These are phyloP conservation scores for Aspergillus brasiliensis DNA, from an alignment of 2,329 filamentous ascomycete genomes.

Conservation along the genomic window DNA sequence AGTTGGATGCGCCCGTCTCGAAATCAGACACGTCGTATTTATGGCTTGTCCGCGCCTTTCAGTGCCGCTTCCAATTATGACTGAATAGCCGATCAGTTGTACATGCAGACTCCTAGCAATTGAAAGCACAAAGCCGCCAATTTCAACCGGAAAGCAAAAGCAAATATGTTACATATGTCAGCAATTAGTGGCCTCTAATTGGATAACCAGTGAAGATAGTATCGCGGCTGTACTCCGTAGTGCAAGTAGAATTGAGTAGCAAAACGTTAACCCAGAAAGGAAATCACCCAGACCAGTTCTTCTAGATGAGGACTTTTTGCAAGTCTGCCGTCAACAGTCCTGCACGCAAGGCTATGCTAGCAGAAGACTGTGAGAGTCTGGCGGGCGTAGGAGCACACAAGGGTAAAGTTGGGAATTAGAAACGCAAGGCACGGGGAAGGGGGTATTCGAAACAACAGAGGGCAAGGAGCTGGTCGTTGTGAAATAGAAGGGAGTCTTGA, in stretches of 20 bases:
- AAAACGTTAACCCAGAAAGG: slow-evolving; percentile 8
- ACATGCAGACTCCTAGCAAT: background rate
- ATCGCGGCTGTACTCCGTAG: slow-evolving; percentile 8
- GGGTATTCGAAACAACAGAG: slow-evolving; percentile 17
- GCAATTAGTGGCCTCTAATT: background rate
- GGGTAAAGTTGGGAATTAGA: slow-evolving; percentile 21
- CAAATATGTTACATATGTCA: slow-evolving; percentile 21
- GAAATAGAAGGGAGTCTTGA: slow-evolving; percentile 24
- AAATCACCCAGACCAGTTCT: background rate
- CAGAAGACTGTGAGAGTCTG: slow-evolving; percentile 19
- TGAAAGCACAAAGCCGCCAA: slow-evolving; percentile 17
- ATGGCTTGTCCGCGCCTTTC: background rate
- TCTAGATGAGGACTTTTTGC: background rate
- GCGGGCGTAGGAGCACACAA: background rate
- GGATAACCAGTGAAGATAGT: background rate
- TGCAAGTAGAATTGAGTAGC: slow-evolving; percentile 10
- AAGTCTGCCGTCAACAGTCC: background rate
- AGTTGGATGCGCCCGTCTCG: background rate
- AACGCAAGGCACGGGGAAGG: slow-evolving; percentile 28
- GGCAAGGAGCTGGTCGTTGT: slow-evolving; percentile 28
- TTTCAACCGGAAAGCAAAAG: background rate
- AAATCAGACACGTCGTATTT: background rate
- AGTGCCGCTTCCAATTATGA: background rate
- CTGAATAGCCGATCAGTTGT: background rate
- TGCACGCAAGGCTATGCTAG: slow-evolving; percentile 8